These are phyloP conservation scores for Silene uniflora DNA, from an alignment of 148 eudicot species.

Conservation along the genomic window DNA sequence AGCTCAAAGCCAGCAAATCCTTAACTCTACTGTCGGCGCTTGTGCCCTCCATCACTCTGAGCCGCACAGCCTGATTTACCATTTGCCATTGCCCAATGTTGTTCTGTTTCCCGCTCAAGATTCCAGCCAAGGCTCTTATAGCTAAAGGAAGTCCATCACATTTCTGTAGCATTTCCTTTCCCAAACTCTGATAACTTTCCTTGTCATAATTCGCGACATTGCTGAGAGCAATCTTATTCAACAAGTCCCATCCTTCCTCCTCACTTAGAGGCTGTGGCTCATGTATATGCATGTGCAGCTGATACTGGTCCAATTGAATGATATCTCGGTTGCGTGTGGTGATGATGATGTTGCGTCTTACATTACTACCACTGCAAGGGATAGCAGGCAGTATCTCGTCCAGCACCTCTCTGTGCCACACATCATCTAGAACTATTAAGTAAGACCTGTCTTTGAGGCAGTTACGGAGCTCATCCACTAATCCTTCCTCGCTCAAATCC, in stretches of 20 bases:
- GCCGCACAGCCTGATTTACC: constrained; percentile 7
- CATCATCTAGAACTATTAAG: constrained; percentile 34
- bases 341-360: constrained; percentile 27
- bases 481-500: constrained; percentile 14
- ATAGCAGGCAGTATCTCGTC: constrained; percentile 26
- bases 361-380: neutral
- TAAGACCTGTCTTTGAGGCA: constrained; percentile 14
- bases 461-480: constrained; percentile 19
- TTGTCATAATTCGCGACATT: neutral
- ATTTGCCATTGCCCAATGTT: constrained; percentile 10
- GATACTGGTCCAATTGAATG: constrained; percentile 1
- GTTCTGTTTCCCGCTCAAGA: constrained; percentile 10
- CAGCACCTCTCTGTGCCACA: constrained; percentile 29
- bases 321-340: constrained; percentile 28
- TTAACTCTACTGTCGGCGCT: constrained; percentile 5
- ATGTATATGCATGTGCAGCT: constrained; percentile 12
- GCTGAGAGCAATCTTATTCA: constrained; percentile 25
- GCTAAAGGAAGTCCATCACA: constrained; percentile 37
- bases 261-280: constrained; percentile 21
- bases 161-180: constrained; percentile 26
- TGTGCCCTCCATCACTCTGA: constrained; percentile 14
- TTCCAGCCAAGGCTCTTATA: constrained; percentile 29
- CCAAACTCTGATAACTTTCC: constrained; percentile 15
- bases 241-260: constrained; percentile 34
- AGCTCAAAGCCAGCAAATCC: constrained; percentile 17